These are phyloP conservation scores for Carallia brachiata DNA, from an alignment of 345 rosid genomes.

Conservation along the genomic window DNA sequence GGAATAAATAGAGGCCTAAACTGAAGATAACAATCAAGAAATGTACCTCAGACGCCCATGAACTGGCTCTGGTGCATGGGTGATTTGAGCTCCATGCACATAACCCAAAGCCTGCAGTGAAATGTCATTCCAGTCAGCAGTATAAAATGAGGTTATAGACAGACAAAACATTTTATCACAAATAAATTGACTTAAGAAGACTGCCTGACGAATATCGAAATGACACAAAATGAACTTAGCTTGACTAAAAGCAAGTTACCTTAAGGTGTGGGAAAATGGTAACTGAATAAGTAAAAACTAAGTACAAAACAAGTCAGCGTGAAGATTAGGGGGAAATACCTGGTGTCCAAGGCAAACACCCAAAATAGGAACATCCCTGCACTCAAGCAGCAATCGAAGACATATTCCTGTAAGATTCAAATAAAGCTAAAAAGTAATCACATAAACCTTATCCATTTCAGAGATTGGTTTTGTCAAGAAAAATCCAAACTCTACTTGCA, in stretches of 20 bases:
- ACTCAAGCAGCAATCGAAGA: constrained; percentile 73
- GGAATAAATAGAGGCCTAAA: background rate
- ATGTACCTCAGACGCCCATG: constrained; percentile 93
- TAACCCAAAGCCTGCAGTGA: constrained; percentile 81
- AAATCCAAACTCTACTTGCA: constrained; percentile 4
- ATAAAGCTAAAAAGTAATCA: constrained; percentile 20
- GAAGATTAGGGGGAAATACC: constrained; percentile 37
- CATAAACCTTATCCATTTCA: constrained; percentile 13
- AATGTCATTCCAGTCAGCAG: constrained; percentile 16
- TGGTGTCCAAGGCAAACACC: constrained; percentile 98
- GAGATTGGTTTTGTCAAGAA: background rate
- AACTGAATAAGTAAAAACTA: constrained; percentile 1
- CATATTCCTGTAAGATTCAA: constrained; percentile 70
- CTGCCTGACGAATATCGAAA: background rate
- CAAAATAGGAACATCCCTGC: constrained; percentile 82
- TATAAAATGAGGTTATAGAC: background rate
- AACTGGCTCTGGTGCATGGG: constrained; percentile 88
- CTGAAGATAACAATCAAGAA: constrained; percentile 2
- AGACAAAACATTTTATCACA: background rate
- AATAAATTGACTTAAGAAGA: background rate
- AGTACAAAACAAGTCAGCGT: background rate
- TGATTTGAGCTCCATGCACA: constrained; percentile 80
- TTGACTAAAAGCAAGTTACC: background rate
- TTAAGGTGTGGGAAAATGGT: background rate
- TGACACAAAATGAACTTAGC: background rate